A percentile compares a stretch with the other conserved stretches of the same genome.
Evolutionary conservation across 202 grass and related monocot species (phyloP).

Genomic region (Dendrocalamus latiflorus): DNA sequence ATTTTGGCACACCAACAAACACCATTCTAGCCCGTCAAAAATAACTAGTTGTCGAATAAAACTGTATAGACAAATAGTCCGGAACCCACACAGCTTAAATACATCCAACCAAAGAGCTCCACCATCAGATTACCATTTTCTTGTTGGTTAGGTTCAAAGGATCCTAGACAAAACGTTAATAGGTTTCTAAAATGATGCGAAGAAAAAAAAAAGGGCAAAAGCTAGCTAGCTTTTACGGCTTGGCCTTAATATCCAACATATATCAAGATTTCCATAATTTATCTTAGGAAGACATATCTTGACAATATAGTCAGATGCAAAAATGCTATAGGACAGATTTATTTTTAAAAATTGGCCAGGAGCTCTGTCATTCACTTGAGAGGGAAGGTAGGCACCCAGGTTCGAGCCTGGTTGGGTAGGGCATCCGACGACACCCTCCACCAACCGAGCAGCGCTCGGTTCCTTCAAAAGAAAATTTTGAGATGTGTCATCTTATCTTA

Average conservation of each 20-base stretch:
- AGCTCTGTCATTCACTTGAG: no score
- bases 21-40: background rate
- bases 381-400: no score
- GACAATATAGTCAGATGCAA: background rate
- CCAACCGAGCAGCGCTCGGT: no score
- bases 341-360: no score
- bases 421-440: no score
- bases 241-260: background rate
- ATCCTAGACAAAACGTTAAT: background rate
- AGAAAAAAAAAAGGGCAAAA: background rate
- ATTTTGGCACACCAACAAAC: background rate
- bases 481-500: background rate
- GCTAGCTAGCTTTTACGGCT: background rate
- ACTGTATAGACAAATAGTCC: background rate
- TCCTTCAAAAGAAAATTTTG: background rate
- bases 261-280: background rate
- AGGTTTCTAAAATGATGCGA: background rate
- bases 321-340: background rate
- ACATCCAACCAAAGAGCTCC: background rate
- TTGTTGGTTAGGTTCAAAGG: background rate
- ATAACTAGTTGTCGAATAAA: background rate
- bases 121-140: background rate
- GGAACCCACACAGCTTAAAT: background rate
- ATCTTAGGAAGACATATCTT: background rate
- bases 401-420: no score